phyloP scores from a whole-genome alignment of 352 stramenopile species.

The Halophytophthora polymorphica region DNA sequence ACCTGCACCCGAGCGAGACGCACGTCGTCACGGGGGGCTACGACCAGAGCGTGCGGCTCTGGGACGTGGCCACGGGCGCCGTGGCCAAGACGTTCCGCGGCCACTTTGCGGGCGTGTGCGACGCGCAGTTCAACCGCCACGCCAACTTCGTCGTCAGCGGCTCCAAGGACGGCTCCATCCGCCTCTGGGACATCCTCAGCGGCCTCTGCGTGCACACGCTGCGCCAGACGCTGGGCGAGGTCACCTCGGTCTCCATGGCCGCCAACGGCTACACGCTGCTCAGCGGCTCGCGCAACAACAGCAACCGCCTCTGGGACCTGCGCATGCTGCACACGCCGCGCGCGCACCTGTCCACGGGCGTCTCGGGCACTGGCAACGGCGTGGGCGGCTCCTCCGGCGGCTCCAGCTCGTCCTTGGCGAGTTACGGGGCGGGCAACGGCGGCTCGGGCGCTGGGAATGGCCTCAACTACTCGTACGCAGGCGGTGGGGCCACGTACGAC shows the following conservation, averaged over 20 bases:
- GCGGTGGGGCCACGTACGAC: background rate
- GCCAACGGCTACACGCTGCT: constrained; percentile 80
- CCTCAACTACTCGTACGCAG: constrained; percentile 5
- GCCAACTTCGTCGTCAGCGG: constrained; percentile 85
- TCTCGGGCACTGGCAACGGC: constrained; percentile 10
- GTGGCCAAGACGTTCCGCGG: constrained; percentile 78
- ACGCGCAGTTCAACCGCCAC: constrained; percentile 86
- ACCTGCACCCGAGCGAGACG: constrained; percentile 82
- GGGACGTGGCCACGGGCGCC: constrained; percentile 72
- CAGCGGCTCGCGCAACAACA: constrained; percentile 85
- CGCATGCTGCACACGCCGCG: constrained; percentile 80
- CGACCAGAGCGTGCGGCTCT: constrained; percentile 84
- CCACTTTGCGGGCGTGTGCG: constrained; percentile 78
- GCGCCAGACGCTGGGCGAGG: constrained; percentile 79
- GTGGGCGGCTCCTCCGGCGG: constrained; percentile 13
- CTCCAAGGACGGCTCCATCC: constrained; percentile 85
- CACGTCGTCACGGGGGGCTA: constrained; percentile 86
- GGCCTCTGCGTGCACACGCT: constrained; percentile 85
- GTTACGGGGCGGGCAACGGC: background rate
- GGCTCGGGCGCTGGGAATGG: constrained; percentile 1
- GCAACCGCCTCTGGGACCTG: constrained; percentile 87
- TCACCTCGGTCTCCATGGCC: constrained; percentile 82
- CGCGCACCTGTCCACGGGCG: constrained; percentile 42
- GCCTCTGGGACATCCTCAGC: constrained; percentile 87
- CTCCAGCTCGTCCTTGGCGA: background rate